Percentiles rank a stretch among this genome's conserved stretches.
phyloP scores from a whole-genome alignment of 257 asterid species.

The Ehretia macrophylla region DNA sequence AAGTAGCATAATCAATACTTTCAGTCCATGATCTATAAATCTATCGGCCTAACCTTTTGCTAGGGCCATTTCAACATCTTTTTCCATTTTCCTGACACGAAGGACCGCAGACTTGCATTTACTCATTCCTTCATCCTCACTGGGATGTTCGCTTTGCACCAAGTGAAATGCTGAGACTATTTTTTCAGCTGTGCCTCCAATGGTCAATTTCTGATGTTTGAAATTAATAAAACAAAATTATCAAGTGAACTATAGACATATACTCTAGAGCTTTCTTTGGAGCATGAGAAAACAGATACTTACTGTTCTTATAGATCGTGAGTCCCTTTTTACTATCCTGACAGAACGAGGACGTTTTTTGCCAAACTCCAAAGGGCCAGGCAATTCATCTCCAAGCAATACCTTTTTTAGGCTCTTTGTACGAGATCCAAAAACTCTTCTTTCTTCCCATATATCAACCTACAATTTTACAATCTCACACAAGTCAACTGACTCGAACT shows the following conservation, averaged over 20 bases:
- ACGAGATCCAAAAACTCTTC: slow-evolving; percentile 83
- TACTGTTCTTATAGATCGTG: slow-evolving; percentile 81
- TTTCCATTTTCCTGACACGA: slow-evolving; percentile 72
- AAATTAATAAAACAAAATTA: slow-evolving; percentile 11
- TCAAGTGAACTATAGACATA: slow-evolving; percentile 3
- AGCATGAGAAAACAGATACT: slow-evolving; percentile 21
- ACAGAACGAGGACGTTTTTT: slow-evolving; percentile 78
- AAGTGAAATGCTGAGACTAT: slow-evolving; percentile 75
- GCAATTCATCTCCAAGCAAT: slow-evolving; percentile 74
- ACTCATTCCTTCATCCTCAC: slow-evolving; percentile 75
- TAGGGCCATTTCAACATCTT: slow-evolving; percentile 55
- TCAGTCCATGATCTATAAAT: not conserved
- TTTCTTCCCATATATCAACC: slow-evolving; percentile 92
- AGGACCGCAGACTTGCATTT: slow-evolving; percentile 70
- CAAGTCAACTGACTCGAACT: slow-evolving; percentile 5
- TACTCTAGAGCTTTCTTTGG: slow-evolving; percentile 4
- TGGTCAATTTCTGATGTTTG: slow-evolving; percentile 67
- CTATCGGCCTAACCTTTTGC: slow-evolving; percentile 46
- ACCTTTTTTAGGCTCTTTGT: slow-evolving; percentile 60
- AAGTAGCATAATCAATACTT: not conserved
- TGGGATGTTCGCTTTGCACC: slow-evolving; percentile 52
- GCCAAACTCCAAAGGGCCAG: slow-evolving; percentile 67
- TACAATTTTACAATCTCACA: slow-evolving; percentile 21
- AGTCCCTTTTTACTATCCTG: slow-evolving; percentile 71
- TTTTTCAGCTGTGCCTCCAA: slow-evolving; percentile 85